These are phyloP conservation scores for Bacidia gigantensis DNA, from an alignment of 495 filamentous ascomycete species.

Conservation along the genomic window DNA sequence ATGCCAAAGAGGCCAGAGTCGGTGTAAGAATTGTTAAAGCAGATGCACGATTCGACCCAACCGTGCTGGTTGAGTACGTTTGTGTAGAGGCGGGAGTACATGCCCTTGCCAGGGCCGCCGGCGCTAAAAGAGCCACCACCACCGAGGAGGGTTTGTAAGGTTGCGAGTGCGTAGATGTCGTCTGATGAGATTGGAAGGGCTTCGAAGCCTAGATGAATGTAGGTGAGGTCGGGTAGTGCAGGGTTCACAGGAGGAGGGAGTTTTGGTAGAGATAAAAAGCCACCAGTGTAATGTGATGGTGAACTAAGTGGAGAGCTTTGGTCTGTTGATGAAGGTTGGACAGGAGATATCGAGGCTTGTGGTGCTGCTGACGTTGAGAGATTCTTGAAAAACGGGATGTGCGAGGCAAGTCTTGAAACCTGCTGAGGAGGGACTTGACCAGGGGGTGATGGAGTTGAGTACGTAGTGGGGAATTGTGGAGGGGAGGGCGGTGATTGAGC, in stretches of 20 bases:
- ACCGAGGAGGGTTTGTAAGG: slow-evolving; percentile 90
- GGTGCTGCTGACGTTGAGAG: slow-evolving; percentile 56
- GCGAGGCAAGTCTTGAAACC: slow-evolving; percentile 55
- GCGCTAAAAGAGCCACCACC: slow-evolving; percentile 96
- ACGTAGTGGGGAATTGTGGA: slow-evolving; percentile 25
- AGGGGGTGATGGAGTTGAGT: slow-evolving; percentile 26
- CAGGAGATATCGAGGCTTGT: slow-evolving; percentile 40
- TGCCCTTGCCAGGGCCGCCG: slow-evolving; percentile 93
- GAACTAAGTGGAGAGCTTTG: slow-evolving; percentile 42
- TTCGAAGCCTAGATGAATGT: slow-evolving; percentile 93
- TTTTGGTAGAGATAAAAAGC: slow-evolving; percentile 70
- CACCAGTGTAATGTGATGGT: slow-evolving; percentile 83
- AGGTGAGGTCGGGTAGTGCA: slow-evolving; percentile 66
- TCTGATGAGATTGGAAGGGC: slow-evolving; percentile 76
- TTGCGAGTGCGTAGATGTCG: slow-evolving; percentile 93
- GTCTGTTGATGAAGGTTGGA: slow-evolving; percentile 30
- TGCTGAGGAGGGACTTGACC: slow-evolving; percentile 30
- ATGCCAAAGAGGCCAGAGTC: slow-evolving; percentile 94
- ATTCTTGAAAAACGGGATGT: slow-evolving; percentile 88
- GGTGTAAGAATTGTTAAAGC: slow-evolving; percentile 95
- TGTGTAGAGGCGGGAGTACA: slow-evolving; percentile 95
- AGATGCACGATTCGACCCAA: slow-evolving; percentile 88
- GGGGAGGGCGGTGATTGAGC: slow-evolving; percentile 23
- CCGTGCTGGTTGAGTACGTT: slow-evolving; percentile 95
- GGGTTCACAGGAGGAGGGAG: slow-evolving; percentile 65